Evolutionary conservation across 176 grass and related monocot species (phyloP), one percentile per base, ranked within the genome.

Genomic region (Musa itinerans): DNA sequence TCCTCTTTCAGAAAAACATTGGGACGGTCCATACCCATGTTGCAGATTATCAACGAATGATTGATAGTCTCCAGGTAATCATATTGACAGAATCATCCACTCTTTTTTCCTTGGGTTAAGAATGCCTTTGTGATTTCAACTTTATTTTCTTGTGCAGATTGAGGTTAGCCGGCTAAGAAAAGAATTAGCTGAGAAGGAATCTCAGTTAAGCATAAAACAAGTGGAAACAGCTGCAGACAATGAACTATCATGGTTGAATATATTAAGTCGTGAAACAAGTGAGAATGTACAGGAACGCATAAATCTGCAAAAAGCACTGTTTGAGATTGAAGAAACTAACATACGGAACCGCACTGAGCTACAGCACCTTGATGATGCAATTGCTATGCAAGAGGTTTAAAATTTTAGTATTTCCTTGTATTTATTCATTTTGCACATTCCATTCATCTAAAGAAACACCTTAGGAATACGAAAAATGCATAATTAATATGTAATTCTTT

Each of bases 201-300:
- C 90, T 78, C 88, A 94, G 23, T 82, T 99, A 78, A 94, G 81
- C 69, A 78, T 83, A 83, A 99, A 91, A 69, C 95, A 90, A 62
- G 81, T 74, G 73, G 91, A 94, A 88, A 99, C 80, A 73, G 81
- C 82, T 84, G 88, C 88, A 54, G 84, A 92, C 78, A 81, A 86
- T 80, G 95, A 99, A 50, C 87, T 89, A 64, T 99, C 91, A 66
- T 91, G 88, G 88, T 77, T 99, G 56, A 99, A 99, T 92, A 76
- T 89, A 74, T 91, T 99, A 83, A 99, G 95, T 71, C 86, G 78
- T 61, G 95, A 94, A 86, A 99, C 91, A 56, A 86, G 88, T 63
- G 95, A 94, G 80, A 99, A 94, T 81, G 95, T 99, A 63, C 95
- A 99, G 70, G 95, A 99, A 83, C 87, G 91, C 61, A 99, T 99